These are phyloP conservation scores for Globisporangium spiculum DNA, from an alignment of 352 stramenopile genomes.

Conservation along the genomic window DNA sequence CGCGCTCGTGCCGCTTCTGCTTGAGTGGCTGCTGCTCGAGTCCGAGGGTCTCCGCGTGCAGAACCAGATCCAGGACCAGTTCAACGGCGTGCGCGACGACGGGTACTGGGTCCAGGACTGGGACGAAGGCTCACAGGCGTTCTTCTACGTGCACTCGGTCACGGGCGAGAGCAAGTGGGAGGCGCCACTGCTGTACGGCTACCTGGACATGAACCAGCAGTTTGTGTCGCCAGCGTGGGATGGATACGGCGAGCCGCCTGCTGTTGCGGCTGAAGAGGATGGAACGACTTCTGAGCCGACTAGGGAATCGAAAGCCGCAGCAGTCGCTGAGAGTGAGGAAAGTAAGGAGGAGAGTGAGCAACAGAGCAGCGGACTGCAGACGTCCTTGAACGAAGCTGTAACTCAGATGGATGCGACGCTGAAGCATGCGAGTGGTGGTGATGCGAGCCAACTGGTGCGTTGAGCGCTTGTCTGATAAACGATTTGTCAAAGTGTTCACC, in stretches of 20 bases:
- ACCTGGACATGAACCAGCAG: conserved; percentile 58
- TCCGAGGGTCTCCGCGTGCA: conserved; percentile 62
- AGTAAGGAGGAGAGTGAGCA: neutral
- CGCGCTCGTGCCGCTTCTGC: conserved; percentile 48
- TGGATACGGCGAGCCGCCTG: conserved; percentile 1
- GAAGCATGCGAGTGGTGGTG: conserved; percentile 11
- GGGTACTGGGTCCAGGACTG: conserved; percentile 64
- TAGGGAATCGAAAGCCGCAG: neutral
- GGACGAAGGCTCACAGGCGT: conserved; percentile 54
- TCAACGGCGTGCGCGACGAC: conserved; percentile 38
- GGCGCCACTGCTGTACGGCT: conserved; percentile 39
- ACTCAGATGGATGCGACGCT: conserved; percentile 32
- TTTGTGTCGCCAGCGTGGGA: conserved; percentile 34
- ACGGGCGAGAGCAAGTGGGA: conserved; percentile 65
- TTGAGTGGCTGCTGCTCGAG: conserved; percentile 80
- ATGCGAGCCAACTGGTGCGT: conserved; percentile 18
- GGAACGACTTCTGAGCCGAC: neutral
- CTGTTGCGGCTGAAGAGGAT: neutral
- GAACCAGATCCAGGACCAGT: conserved; percentile 59
- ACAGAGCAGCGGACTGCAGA: neutral
- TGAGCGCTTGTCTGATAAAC: neutral
- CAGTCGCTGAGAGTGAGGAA: neutral
- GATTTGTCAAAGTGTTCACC: neutral
- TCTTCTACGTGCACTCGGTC: conserved; percentile 65
- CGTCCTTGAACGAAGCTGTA: conserved; percentile 24